Percentiles rank a stretch among this genome's conserved stretches.
phyloP scores from a whole-genome alignment of 2,329 filamentous ascomycete genomes.

The Emericellopsis cladophorae region DNA sequence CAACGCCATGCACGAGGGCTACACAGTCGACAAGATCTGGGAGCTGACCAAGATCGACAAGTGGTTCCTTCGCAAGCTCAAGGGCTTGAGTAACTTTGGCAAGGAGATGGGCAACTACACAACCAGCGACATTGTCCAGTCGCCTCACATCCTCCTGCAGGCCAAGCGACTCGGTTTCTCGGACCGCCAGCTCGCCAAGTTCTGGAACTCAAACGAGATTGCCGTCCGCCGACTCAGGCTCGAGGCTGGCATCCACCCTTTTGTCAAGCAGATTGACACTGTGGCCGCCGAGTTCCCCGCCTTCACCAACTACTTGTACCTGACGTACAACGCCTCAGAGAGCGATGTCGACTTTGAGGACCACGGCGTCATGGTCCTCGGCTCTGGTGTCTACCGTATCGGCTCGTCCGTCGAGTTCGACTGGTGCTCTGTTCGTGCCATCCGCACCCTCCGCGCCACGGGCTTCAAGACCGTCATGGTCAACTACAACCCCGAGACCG shows the following conservation, averaged over 20 bases:
- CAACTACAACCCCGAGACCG: constrained; percentile 85
- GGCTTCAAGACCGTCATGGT: constrained; percentile 95
- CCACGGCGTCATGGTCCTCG: constrained; percentile 89
- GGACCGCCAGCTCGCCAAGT: constrained; percentile 85
- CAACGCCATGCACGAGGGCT: constrained; percentile 91
- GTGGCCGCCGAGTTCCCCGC: constrained; percentile 95
- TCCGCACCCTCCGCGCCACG: constrained; percentile 73
- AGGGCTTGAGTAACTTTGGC: constrained; percentile 80
- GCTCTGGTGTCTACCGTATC: constrained; percentile 92
- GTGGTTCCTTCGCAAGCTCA: constrained; percentile 91
- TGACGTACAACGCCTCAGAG: constrained; percentile 87
- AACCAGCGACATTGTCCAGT: constrained; percentile 50
- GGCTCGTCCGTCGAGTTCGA: constrained; percentile 98
- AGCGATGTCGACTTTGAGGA: constrained; percentile 78
- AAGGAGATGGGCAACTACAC: constrained; percentile 61
- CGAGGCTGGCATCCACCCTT: constrained; percentile 76
- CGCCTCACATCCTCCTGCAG: constrained; percentile 56
- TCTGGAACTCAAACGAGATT: constrained; percentile 89
- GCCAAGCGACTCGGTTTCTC: constrained; percentile 93
- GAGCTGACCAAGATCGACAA: constrained; percentile 97
- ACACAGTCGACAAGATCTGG: constrained; percentile 94
- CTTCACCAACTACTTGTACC: constrained; percentile 89
- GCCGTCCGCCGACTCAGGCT: constrained; percentile 73
- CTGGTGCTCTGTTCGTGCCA: constrained; percentile 94
- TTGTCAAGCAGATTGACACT: constrained; percentile 97